These are phyloP conservation scores for Talaromyces wortmannii DNA, from an alignment of 495 filamentous ascomycete genomes.

Conservation along the genomic window DNA sequence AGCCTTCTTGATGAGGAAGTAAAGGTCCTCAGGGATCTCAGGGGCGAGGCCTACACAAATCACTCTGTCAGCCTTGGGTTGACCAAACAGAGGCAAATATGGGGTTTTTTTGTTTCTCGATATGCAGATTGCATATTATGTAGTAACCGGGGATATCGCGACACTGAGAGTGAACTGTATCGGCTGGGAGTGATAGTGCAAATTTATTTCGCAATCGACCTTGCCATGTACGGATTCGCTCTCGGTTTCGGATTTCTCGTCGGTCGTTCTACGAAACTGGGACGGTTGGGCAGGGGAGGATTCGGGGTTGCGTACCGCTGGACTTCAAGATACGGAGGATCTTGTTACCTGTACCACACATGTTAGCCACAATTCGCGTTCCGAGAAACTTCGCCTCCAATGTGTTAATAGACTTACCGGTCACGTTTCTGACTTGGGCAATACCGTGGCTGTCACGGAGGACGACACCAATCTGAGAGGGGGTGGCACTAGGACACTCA, in stretches of 20 bases:
- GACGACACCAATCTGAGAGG: constrained; percentile 97
- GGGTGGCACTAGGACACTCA: constrained; percentile 57
- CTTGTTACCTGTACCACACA: constrained; percentile 73
- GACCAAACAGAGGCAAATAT: constrained; percentile 89
- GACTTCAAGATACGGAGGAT: constrained; percentile 98
- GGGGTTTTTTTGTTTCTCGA: constrained; percentile 3
- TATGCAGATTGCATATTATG: neutral
- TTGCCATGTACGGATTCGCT: neutral
- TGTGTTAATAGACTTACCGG: constrained; percentile 57
- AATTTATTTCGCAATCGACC: neutral
- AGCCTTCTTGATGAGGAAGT: constrained; percentile 99
- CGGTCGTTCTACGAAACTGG: neutral
- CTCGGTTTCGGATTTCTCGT: neutral
- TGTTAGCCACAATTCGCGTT: constrained; percentile 11
- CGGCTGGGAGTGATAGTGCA: neutral
- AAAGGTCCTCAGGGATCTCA: constrained; percentile 94
- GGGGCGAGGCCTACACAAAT: constrained; percentile 90
- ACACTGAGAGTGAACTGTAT: neutral
- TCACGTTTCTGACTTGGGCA: constrained; percentile 93
- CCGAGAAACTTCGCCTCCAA: neutral
- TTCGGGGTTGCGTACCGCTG: constrained; percentile 60
- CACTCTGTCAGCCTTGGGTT: constrained; percentile 83
- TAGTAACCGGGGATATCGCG: neutral
- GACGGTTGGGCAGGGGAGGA: neutral
- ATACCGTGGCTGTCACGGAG: constrained; percentile 96